Evolutionary conservation across 2,329 filamentous ascomycete species (phyloP).

Genomic region (Gyromitra esculenta): DNA sequence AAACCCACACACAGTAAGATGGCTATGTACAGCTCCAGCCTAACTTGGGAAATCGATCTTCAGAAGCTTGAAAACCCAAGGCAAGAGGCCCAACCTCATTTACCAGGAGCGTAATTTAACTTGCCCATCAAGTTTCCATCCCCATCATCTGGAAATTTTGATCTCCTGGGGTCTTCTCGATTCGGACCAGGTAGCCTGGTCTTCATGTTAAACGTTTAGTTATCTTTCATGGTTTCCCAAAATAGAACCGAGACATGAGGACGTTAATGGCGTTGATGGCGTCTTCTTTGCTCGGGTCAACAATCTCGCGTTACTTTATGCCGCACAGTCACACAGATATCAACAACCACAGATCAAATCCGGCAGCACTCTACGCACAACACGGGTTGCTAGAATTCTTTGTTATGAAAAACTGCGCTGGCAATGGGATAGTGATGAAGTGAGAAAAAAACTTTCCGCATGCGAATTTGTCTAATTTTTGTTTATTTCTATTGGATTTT

Average conservation of each 20-base stretch:
- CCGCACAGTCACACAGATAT: background rate
- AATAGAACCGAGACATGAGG: slow-evolving; percentile 40
- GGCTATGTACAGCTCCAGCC: background rate
- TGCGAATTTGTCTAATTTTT: background rate
- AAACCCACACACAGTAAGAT: slow-evolving; percentile 1
- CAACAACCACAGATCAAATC: background rate
- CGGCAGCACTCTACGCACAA: background rate
- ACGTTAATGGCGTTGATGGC: slow-evolving; percentile 8
- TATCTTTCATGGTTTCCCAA: slow-evolving; percentile 18
- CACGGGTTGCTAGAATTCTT: background rate
- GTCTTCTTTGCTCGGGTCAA: slow-evolving; percentile 7
- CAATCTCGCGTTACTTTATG: slow-evolving; percentile 22
- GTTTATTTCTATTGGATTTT: background rate
- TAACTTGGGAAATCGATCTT: slow-evolving; percentile 27
- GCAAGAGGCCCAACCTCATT: slow-evolving; percentile 16
- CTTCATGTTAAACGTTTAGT: slow-evolving; percentile 20
- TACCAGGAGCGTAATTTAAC: slow-evolving; percentile 26
- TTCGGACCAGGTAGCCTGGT: slow-evolving; percentile 12
- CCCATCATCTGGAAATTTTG: slow-evolving; percentile 11
- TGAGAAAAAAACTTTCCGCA: background rate
- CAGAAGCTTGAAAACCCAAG: slow-evolving; percentile 14
- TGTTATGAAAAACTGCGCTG: background rate
- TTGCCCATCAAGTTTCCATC: slow-evolving; percentile 25
- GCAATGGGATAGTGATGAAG: background rate
- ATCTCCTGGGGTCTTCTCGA: slow-evolving; percentile 16